Evolutionary conservation across 2,329 filamentous ascomycete species (phyloP), one percentile per base, ranked within the genome.

Genomic region (Arachnopeziza araneosa): DNA sequence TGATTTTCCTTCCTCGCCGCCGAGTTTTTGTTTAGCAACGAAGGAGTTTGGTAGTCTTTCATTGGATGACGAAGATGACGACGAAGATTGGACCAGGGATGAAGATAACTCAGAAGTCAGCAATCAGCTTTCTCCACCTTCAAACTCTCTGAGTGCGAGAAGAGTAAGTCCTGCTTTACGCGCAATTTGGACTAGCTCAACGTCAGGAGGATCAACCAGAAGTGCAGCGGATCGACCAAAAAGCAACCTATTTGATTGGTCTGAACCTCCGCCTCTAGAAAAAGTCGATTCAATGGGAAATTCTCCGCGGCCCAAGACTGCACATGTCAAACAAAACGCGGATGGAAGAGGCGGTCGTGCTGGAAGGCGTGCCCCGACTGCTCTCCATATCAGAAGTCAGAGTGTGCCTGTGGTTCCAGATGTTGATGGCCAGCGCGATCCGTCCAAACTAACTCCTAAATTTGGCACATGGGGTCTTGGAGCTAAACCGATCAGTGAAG

Each of bases 391-490:
- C 52, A 84, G 90, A 63, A 93, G 90, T 71, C 89, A 93, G 72
- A 93, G 90, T 72, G 89, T 93, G 1, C 90, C 90, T 3, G 82
- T 90, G 17, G 81, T 85, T 2, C 86, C 87, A 36, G 89, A 91
- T 68, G 75, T 76, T 44, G 73, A 76, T 63, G 75, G 77, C 67
- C 26, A 30, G 26, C 26, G 26, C 26, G 71, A 80, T 73, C 70
- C 74, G 54, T 61, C 70, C 73, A 69, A 88, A 76, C 73, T 83
- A n/a, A 82, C 75, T 1, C 77, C 81, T 57, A 93, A 92, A 68
- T 93, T 91, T 69, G 88, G 90, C 51, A 93, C 90, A 0, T 93
- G 90, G 90, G 89, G 89, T 1, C 76, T 91, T 50, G 85, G 88
- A n/a, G 87, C 84, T 63, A 93, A 93, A 73, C 88, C 84, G 19